Percentiles rank a stretch among this genome's conserved stretches.
Evolutionary conservation across 345 rosid species (phyloP).

Genomic region (Brassica incana): DNA sequence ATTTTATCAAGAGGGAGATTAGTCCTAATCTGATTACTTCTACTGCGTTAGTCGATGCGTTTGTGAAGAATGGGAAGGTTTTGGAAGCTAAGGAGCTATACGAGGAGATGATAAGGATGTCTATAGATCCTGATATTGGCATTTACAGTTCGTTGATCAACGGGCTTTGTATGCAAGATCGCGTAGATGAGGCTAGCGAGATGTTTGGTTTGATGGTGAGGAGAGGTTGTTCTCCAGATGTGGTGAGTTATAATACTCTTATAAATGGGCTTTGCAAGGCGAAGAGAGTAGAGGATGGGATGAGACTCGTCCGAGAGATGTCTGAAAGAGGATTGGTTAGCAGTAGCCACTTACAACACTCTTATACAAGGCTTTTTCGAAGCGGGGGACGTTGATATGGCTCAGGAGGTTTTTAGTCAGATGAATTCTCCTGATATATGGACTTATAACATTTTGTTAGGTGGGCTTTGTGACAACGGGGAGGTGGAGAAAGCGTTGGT

Average conservation of each 20-base stretch:
- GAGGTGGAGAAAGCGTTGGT: not conserved
- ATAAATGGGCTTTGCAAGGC: not conserved
- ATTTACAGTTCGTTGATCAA: not conserved
- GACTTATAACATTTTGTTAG: not conserved
- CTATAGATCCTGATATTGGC: not conserved
- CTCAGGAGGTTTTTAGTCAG: not conserved
- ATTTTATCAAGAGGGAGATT: not conserved
- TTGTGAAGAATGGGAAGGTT: not conserved
- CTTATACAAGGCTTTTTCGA: not conserved
- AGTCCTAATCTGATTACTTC: not conserved
- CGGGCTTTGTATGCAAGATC: not conserved
- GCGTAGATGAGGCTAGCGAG: not conserved
- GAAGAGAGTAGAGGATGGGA: not conserved
- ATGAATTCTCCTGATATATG: not conserved
- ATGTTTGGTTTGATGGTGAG: not conserved
- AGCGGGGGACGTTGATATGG: not conserved
- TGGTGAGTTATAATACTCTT: not conserved
- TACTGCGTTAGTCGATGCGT: not conserved
- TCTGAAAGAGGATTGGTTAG: not conserved
- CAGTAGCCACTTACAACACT: not conserved
- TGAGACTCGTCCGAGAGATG: not conserved
- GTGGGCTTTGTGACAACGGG: not conserved
- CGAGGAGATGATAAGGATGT: not conserved
- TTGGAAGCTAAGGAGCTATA: not conserved
- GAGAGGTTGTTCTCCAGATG: not conserved